Base-by-base conservation (phyloP, 768 basidiomycete species). In the Aureoboletus auriporus region DNA sequence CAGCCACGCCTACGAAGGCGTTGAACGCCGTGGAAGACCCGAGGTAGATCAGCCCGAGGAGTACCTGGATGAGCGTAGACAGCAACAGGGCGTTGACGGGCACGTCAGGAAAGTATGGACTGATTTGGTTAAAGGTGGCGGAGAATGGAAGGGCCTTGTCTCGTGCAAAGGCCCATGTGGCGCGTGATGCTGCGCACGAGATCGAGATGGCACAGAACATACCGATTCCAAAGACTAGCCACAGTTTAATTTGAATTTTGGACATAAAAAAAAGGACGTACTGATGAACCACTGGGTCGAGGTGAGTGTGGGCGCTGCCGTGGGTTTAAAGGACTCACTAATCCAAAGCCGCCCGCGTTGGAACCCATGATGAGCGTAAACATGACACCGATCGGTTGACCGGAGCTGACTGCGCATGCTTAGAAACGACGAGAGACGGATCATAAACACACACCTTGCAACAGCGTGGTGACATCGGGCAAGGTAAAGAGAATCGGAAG, bases 91-190 rank as follows among this genome's bases (percentile, higher is more conserved):
- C 81, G 54, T 83, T 78, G 36, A 83, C 66, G 0, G 83, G 83
- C 5, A 83, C 74, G 53, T 76, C 77, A 27, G 67, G 59, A 8
- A 69, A 50, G 34, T 62, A 54, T 8, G 65, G 61, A 36, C 70
- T 69, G 57, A 85, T 70, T 42, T 66, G 67, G 7, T 75, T 65
- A 68, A 83, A 83, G 48, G 69, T 57, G 10, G 50, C 42, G 31
- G 77, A 72, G 38, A 77, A 73, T 2, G 83, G 84, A 36, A 86
- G 78, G 1, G 79, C 84, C 50, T 74, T 74, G 66, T 86, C 84
- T 3, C 84, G 74, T 0, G 83, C 79, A 61, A 86, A 86, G 39
- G 79, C 79, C 84, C 83, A 86, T 3, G 83, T 84, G 28, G 80
- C 78, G 14, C 84, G 78, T 11, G 83, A 84, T 33, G 83, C 79